Base-by-base conservation (phyloP, 331 rosid genomes). In the Pyrus hybrid region DNA sequence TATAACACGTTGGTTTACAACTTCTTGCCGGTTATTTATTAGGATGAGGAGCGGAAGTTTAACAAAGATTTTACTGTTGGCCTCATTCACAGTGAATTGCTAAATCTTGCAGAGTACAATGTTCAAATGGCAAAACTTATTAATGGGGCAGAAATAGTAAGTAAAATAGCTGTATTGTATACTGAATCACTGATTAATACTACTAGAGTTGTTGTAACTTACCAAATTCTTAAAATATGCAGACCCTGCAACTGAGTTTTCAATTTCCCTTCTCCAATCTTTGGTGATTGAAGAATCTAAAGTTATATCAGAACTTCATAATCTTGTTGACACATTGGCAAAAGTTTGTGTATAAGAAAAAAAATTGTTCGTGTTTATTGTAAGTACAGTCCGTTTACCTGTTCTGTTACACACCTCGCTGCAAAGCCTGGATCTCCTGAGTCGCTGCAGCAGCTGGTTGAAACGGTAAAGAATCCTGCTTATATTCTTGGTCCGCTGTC, bases 81-180 rank as follows among this genome's bases (percentile, higher is more conserved):
- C 63, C 97, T 95, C 70, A 89, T 95, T 43, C 89, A 82, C 47
- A 90, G 91, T 79, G 99, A 92, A 87, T 81, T 92, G 80, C 80
- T 95, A 56, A 95, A 92, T 80, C 97, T 95, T 80, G 93, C 97
- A 0, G 99, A 92, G 87, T 95, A 95, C 85, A 95, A 95, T 79
- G 97, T 89, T 81, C 99, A 95, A 66, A 87, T 95, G 93, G 97
- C 97, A 57, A 95, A 95, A 85, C 96, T 90, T 76, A 89, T 90
- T 82, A 97, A 95, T 47, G 99, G 68, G 99, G 99, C 82, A 87
- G 97, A 76, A 95, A 95, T 76, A 95, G 99, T 95, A 90, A 28
- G 99, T 86, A 32, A 13, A 73, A 29, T 32, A 70, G 75, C 54
- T 43, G 4, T 67, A 5, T 45, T 47, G 53, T 71, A 47, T 47